phyloP scores from a whole-genome alignment of 371 early-diverging fungal genomes.

The Zychaea mexicana region DNA sequence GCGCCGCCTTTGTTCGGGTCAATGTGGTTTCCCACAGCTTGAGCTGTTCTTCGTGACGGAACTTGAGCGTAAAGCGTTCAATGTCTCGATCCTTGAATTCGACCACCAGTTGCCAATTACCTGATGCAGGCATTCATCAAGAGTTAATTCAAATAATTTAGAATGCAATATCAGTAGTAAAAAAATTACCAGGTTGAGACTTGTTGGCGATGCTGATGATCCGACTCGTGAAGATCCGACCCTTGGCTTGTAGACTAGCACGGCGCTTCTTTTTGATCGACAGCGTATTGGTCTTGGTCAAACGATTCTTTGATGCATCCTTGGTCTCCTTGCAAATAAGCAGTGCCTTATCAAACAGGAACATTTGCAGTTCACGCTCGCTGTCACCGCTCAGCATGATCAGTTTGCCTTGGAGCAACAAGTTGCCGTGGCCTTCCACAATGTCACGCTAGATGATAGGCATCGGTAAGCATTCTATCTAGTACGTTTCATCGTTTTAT shows the following conservation, averaged over 20 bases:
- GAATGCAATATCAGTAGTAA: neutral
- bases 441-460: conserved; percentile 1
- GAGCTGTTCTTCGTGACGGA: conserved; percentile 90
- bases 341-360: conserved; percentile 86
- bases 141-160: conserved; percentile 8
- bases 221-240: conserved; percentile 61
- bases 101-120: conserved; percentile 64
- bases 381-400: conserved; percentile 73
- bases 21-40: conserved; percentile 84
- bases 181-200: conserved; percentile 20
- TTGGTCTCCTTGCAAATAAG: conserved; percentile 85
- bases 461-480: neutral
- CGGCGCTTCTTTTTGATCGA: conserved; percentile 45
- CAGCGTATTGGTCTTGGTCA: conserved; percentile 40
- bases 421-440: conserved; percentile 73
- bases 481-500: neutral
- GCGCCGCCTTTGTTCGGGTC: conserved; percentile 32
- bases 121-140: no score
- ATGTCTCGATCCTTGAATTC: conserved; percentile 82
- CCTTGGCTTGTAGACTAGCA: conserved; percentile 74
- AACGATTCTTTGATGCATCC: conserved; percentile 45
- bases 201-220: conserved; percentile 24
- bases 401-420: conserved; percentile 84
- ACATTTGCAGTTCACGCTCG: conserved; percentile 81
- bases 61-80: conserved; percentile 83